Evolutionary conservation across 2,329 filamentous ascomycete species (phyloP), one percentile per base, ranked within the genome.

Genomic region (Trichoderma koningii): DNA sequence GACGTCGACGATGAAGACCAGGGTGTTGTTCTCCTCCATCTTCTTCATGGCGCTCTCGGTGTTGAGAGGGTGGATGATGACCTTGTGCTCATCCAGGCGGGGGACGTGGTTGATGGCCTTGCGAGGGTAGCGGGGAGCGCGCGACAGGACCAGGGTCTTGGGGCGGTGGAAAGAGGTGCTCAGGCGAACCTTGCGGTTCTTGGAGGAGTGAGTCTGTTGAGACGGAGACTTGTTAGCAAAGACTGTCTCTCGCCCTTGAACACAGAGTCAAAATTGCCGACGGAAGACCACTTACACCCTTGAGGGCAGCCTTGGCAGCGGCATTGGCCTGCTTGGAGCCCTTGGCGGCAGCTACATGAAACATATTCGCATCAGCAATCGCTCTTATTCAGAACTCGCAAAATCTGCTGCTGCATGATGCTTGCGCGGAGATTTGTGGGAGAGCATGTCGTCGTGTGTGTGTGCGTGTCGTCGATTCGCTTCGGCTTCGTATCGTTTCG

Each of bases 11-110:
- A 97, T 96, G 87, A 97, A 97, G 79, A 96, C 92, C 61, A 99
- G 89, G 73, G 95, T 99, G 89, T 99, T 99, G 89, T 99, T 93
- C 90, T 99, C 95, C 87, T 99, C 95, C 75, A 99, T 97, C 91
- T 97, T 97, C 92, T 99, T 99, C 94, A 99, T 98, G 77, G 96
- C 95, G 78, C 90, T 95, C 90, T 99, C 95, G 68, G 95, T 99
- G 90, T 99, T 99, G 79, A 99, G 88, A 73, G 95, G 95, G 89
- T 97, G 92, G 78, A 98, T 86, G 81, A 99, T 90, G 80, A 98
- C 87, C 89, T 96, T 97, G 88, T 93, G 91, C 84, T 94, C 91
- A 84, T 99, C 95, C 77, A 99, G 91, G 75, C 93, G 91, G 74
- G 93, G 90, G 79, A 87, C 87, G 81, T 94, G 90, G 76, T 91